Percentiles rank a stretch among this genome's conserved stretches.
Evolutionary conservation across 2,329 filamentous ascomycete species (phyloP).

Genomic region (Blastomyces silverae): DNA sequence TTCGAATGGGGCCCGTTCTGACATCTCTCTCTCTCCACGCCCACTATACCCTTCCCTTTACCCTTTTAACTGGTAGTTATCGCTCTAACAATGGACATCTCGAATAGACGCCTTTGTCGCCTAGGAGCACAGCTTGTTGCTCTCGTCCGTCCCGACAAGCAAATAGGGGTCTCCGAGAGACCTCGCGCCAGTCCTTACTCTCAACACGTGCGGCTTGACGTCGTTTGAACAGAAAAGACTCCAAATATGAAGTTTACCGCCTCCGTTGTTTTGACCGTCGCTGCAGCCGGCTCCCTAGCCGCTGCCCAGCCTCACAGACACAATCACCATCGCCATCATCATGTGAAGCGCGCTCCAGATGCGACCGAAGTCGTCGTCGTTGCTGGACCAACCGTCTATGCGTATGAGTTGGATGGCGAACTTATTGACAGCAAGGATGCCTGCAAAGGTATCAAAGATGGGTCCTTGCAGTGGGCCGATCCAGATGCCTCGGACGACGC

Average conservation of each 20-base stretch:
- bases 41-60: neutral
- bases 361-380: constrained; percentile 49
- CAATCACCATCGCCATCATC: constrained; percentile 34
- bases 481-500: constrained; percentile 54
- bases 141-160: constrained; percentile 9
- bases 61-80: neutral
- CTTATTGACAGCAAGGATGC: constrained; percentile 58
- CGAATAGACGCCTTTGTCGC: neutral
- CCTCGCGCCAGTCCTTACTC: constrained; percentile 21
- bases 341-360: constrained; percentile 37
- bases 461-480: constrained; percentile 58
- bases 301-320: constrained; percentile 38
- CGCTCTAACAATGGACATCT: neutral
- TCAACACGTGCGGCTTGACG: constrained; percentile 17
- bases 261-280: constrained; percentile 36
- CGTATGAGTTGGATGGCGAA: constrained; percentile 65
- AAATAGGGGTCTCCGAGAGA: constrained; percentile 21
- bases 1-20: neutral
- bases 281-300: constrained; percentile 40
- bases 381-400: constrained; percentile 56
- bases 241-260: constrained; percentile 36
- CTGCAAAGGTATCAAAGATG: constrained; percentile 62
- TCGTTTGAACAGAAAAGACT: constrained; percentile 13
- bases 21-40: neutral
- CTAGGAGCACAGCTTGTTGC: neutral